phyloP scores from a whole-genome alignment of 2,329 filamentous ascomycete genomes.

The Exophiala bonariae region DNA sequence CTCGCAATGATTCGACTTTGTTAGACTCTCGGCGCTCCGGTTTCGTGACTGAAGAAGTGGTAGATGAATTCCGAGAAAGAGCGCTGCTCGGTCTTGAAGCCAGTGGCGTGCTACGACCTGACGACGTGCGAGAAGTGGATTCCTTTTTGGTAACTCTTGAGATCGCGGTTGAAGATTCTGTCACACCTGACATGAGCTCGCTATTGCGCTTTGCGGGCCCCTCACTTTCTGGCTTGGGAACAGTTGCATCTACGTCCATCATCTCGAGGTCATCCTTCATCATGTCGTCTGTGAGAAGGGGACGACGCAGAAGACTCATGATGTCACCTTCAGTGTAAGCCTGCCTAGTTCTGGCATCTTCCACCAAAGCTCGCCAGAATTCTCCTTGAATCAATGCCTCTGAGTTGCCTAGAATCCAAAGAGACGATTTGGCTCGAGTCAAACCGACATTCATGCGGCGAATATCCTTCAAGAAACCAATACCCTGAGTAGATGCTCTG shows the following conservation, averaged over 20 bases:
- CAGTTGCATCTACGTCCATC: slow-evolving; percentile 32
- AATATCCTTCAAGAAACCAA: slow-evolving; percentile 98
- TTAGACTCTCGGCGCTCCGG: slow-evolving; percentile 7
- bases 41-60: slow-evolving; percentile 21
- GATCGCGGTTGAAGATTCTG: slow-evolving; percentile 1
- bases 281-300: slow-evolving; percentile 45
- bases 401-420: slow-evolving; percentile 96
- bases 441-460: slow-evolving; percentile 99
- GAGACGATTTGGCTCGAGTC: slow-evolving; percentile 91
- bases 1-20: slow-evolving; percentile 3
- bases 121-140: slow-evolving; percentile 1
- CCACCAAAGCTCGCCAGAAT: slow-evolving; percentile 85
- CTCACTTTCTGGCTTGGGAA: slow-evolving; percentile 5
- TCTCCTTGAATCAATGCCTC: slow-evolving; percentile 80
- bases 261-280: slow-evolving; percentile 46
- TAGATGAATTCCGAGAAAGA: slow-evolving; percentile 35
- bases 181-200: too few species aligned
- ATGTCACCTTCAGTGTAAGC: slow-evolving; percentile 73
- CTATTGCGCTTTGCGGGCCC: too few species aligned
- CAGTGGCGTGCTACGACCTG: slow-evolving; percentile 7
- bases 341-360: slow-evolving; percentile 73
- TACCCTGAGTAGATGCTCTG: slow-evolving; percentile 84
- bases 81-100: slow-evolving; percentile 20
- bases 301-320: slow-evolving; percentile 53
- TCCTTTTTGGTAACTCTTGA: slow-evolving; percentile 3